Evolutionary conservation across 768 basidiomycete genomes (phyloP).

Genomic region (Lactifluus subvellereus): DNA sequence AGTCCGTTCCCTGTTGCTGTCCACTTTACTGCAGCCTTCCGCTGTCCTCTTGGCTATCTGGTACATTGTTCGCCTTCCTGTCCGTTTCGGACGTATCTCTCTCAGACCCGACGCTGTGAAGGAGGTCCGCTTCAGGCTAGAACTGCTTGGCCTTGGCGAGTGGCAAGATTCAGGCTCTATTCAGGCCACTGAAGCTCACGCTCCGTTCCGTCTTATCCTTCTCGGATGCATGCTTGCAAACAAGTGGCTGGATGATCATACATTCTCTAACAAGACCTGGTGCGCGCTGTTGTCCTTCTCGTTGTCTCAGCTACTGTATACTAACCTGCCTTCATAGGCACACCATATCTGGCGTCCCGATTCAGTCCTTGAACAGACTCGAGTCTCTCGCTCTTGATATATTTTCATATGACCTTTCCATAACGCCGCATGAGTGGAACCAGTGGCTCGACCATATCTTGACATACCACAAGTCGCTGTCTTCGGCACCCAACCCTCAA

Average conservation of each 20-base stretch:
- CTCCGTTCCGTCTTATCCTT: slow-evolving; percentile 68
- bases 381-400: slow-evolving; percentile 68
- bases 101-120: slow-evolving; percentile 50
- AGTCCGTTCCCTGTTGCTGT: slow-evolving; percentile 67
- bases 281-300: slow-evolving; percentile 32
- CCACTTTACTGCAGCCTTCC: slow-evolving; percentile 77
- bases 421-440: slow-evolving; percentile 59
- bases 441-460: slow-evolving; percentile 64
- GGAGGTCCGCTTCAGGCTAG: slow-evolving; percentile 57
- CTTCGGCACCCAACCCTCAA: slow-evolving; percentile 56
- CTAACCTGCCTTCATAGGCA: slow-evolving; percentile 46
- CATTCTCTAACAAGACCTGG: slow-evolving; percentile 88
- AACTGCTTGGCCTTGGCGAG: slow-evolving; percentile 47
- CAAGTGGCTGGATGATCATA: slow-evolving; percentile 86
- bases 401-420: slow-evolving; percentile 63
- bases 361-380: slow-evolving; percentile 61
- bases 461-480: slow-evolving; percentile 58
- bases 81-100: slow-evolving; percentile 51
- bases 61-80: slow-evolving; percentile 76
- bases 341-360: slow-evolving; percentile 70
- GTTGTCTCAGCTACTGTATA: neutral
- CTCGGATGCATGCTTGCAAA: slow-evolving; percentile 83
- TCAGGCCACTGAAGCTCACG: slow-evolving; percentile 49
- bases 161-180: slow-evolving; percentile 37
- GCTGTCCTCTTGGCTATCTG: slow-evolving; percentile 72